Evolutionary conservation across 805 yeast genomes (phyloP).

Genomic region (Kodamaea lidongshanica): DNA sequence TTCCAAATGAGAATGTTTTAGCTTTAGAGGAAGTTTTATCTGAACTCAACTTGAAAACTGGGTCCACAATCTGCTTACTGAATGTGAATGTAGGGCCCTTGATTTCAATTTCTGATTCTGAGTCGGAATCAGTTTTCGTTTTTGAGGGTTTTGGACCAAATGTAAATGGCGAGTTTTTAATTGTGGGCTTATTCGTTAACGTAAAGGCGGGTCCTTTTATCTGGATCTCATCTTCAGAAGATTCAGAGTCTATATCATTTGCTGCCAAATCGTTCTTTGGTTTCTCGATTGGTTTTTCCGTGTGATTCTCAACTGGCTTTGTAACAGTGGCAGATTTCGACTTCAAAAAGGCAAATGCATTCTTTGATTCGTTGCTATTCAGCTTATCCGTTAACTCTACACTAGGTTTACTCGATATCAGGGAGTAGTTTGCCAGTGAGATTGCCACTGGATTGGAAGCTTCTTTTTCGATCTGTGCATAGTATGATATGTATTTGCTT

Average conservation of each 20-base stretch:
- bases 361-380: constrained; percentile 13
- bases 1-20: constrained; percentile 17
- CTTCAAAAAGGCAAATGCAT: constrained; percentile 10
- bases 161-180: constrained; percentile 33
- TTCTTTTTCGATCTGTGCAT: constrained; percentile 30
- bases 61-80: constrained; percentile 31
- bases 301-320: constrained; percentile 1
- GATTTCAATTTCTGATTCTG: constrained; percentile 58
- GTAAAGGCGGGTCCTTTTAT: constrained; percentile 35
- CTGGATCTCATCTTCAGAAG: constrained; percentile 20
- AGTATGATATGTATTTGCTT: constrained; percentile 53
- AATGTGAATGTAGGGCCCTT: constrained; percentile 66
- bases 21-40: constrained; percentile 12
- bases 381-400: not conserved
- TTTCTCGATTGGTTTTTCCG: not conserved
- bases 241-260: constrained; percentile 8
- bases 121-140: constrained; percentile 30
- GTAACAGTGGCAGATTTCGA: constrained; percentile 4
- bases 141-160: constrained; percentile 28
- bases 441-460: constrained; percentile 2
- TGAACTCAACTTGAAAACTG: constrained; percentile 21
- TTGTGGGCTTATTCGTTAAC: constrained; percentile 20
- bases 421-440: not conserved
- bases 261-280: not conserved
- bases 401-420: not conserved